These are phyloP conservation scores for Udeniomyces megalosporus DNA, from an alignment of 768 basidiomycete species.

Conservation along the genomic window DNA sequence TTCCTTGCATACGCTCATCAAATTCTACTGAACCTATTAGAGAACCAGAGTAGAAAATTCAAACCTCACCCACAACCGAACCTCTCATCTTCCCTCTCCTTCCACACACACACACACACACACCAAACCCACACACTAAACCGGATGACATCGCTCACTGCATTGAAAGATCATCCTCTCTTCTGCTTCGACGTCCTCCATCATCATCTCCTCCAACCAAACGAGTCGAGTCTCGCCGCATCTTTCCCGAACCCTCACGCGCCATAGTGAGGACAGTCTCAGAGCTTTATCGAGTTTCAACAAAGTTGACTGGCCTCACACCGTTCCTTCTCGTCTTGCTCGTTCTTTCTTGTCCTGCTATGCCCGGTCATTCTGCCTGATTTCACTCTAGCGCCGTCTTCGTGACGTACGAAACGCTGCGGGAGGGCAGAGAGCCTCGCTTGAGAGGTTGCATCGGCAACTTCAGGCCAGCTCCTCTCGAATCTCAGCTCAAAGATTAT, in stretches of 20 bases:
- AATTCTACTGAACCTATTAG: too few species aligned
- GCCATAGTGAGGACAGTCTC: conserved; percentile 48
- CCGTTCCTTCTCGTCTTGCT: neutral
- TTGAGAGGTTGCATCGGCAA: conserved; percentile 91
- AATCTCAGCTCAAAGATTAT: conserved; percentile 68
- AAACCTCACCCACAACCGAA: too few species aligned
- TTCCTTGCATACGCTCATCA: too few species aligned
- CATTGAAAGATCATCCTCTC: conserved; percentile 24
- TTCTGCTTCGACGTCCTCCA: conserved; percentile 33
- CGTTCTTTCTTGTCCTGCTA: neutral
- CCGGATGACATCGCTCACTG: too few species aligned
- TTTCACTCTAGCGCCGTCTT: conserved; percentile 57
- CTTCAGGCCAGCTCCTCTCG: conserved; percentile 60
- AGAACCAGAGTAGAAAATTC: too few species aligned
- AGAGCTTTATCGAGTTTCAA: conserved; percentile 45
- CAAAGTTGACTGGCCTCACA: conserved; percentile 38
- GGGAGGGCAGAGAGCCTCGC: conserved; percentile 37
- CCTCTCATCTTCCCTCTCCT: too few species aligned
- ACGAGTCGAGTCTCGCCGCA: conserved; percentile 35
- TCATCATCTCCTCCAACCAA: conserved; percentile 21
- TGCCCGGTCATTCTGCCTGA: too few species aligned
- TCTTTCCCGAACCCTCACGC: conserved; percentile 23
- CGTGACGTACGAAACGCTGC: conserved; percentile 82
- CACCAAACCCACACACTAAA: too few species aligned
- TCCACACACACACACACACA: too few species aligned